Conservation (phyloP, 371 early-diverging fungal genomes). For the Mucor ambiguus region DNA sequence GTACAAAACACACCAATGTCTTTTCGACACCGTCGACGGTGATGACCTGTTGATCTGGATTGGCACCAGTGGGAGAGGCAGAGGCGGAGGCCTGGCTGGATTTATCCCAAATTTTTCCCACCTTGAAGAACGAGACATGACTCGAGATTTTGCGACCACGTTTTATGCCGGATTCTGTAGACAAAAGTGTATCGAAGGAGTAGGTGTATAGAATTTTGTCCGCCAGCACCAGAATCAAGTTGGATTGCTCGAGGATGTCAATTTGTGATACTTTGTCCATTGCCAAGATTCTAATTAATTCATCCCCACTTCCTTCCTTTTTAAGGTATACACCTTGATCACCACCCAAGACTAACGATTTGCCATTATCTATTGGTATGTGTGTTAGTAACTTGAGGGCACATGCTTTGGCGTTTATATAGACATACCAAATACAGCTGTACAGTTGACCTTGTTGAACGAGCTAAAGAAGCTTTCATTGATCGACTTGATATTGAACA, state of each 20-base stretch:
- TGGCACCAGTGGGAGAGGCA: constrained; percentile 43
- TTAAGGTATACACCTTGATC: constrained; percentile 54
- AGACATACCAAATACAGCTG: constrained; percentile 35
- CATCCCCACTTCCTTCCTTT: constrained; percentile 30
- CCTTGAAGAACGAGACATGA: constrained; percentile 89
- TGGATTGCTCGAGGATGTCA: constrained; percentile 77
- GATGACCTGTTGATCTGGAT: constrained; percentile 28
- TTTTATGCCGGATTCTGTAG: constrained; percentile 47
- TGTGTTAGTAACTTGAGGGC: not conserved
- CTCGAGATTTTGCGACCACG: constrained; percentile 72
- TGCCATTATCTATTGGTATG: constrained; percentile 18
- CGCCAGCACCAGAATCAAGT: constrained; percentile 77
- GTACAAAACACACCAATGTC: constrained; percentile 78
- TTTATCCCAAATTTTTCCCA: constrained; percentile 73
- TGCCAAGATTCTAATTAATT: constrained; percentile 61
- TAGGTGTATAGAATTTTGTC: constrained; percentile 82
- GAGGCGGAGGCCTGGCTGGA: constrained; percentile 26
- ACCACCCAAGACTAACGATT: constrained; percentile 39
- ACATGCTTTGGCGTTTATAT: not conserved
- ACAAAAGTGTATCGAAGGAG: constrained; percentile 69
- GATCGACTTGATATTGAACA: constrained; percentile 59
- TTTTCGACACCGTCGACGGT: constrained; percentile 41
- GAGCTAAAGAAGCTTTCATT: constrained; percentile 37
- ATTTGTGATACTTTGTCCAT: constrained; percentile 87
- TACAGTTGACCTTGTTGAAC: constrained; percentile 43